Evolutionary conservation across 768 basidiomycete genomes (phyloP).

Genomic region (Hericium rajendrae): DNA sequence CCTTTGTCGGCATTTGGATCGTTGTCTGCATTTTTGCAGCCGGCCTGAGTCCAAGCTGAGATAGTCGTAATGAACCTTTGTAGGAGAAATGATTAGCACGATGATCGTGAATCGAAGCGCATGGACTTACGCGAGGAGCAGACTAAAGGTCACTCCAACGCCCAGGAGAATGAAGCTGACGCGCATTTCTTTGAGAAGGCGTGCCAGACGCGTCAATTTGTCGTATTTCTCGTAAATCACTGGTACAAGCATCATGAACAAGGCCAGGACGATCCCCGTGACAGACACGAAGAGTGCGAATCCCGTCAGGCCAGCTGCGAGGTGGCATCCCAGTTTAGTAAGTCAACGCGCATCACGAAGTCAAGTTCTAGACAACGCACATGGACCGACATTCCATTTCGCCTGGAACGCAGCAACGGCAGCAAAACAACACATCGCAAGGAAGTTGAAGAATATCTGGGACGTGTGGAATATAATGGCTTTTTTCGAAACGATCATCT

Average conservation of each 20-base stretch:
- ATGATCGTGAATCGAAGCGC: neutral
- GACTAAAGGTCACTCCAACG: constrained; percentile 50
- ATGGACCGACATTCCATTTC: constrained; percentile 75
- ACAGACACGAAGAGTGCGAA: constrained; percentile 80
- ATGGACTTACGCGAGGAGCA: constrained; percentile 69
- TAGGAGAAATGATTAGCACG: constrained; percentile 9
- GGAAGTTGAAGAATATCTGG: constrained; percentile 88
- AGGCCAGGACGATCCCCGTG: constrained; percentile 58
- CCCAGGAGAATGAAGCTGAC: constrained; percentile 77
- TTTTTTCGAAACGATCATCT: constrained; percentile 88
- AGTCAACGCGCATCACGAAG: neutral
- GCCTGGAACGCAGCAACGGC: constrained; percentile 85
- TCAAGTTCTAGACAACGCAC: constrained; percentile 37
- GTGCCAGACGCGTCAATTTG: constrained; percentile 65
- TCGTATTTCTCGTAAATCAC: constrained; percentile 82
- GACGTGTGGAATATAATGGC: constrained; percentile 66
- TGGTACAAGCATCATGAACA: constrained; percentile 68
- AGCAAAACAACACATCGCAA: constrained; percentile 87
- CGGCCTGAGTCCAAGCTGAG: constrained; percentile 80
- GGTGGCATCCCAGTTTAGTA: neutral
- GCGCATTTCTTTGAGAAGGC: constrained; percentile 74
- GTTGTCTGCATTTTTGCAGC: constrained; percentile 76
- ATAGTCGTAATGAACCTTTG: constrained; percentile 65
- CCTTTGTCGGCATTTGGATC: constrained; percentile 70
- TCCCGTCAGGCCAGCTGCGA: constrained; percentile 72